A percentile compares a stretch with the other conserved stretches of the same genome.
Evolutionary conservation across 2,329 filamentous ascomycete species (phyloP).

Genomic region (Xylariaceae sp.): DNA sequence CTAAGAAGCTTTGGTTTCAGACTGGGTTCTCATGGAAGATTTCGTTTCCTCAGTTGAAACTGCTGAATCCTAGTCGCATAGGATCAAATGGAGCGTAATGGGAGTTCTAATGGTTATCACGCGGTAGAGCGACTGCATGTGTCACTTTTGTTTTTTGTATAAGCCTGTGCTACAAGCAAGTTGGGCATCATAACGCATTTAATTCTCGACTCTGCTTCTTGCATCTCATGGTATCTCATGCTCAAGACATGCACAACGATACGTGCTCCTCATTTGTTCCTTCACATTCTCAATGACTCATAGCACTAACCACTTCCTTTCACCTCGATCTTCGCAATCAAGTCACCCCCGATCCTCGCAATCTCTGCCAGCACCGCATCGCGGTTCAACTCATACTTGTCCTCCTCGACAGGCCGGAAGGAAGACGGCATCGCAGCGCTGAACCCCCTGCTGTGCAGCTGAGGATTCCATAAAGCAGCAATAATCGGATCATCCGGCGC

Average conservation of each 20-base stretch:
- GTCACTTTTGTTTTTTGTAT: too few relatives aligned
- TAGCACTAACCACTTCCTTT: constrained; percentile 18
- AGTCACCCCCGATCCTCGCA: constrained; percentile 59
- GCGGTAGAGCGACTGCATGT: too few relatives aligned
- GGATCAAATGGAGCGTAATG: too few relatives aligned
- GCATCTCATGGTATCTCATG: not conserved
- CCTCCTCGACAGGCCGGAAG: constrained; percentile 51
- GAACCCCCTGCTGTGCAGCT: constrained; percentile 55
- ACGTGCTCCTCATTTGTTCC: not conserved
- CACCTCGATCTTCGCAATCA: constrained; percentile 65
- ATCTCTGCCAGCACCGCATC: constrained; percentile 69
- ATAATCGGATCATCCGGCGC: constrained; percentile 52
- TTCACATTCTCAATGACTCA: not conserved
- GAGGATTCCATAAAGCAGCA: constrained; percentile 56
- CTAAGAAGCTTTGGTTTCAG: too few relatives aligned
- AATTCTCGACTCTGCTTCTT: not conserved
- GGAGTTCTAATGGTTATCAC: too few relatives aligned
- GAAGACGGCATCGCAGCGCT: constrained; percentile 68
- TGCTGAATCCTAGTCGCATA: too few relatives aligned
- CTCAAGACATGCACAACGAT: too few relatives aligned
- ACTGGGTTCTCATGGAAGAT: too few relatives aligned
- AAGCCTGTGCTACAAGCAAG: too few relatives aligned
- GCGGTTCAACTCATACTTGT: constrained; percentile 60
- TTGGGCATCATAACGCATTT: too few relatives aligned
- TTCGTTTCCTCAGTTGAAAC: too few relatives aligned